phyloP scores from a whole-genome alignment of 306 rosid species.

The barrel medic (Medicago truncatula) region MtrunA17r5.0-ANR NC_053044.1:5280501-5281000 shows the following conservation, averaged over 20 bases:
- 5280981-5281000: not conserved
- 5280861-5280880: conserved; percentile 22
- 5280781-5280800: not conserved
- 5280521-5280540: not conserved
- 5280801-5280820: conserved; percentile 30
- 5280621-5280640: conserved; percentile 5
- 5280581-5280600: conserved; percentile 24
- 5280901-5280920: conserved; percentile 7
- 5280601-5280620: not conserved
- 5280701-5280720: conserved; percentile 21
- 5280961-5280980: not conserved
- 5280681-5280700: conserved; percentile 3
- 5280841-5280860: conserved; percentile 21
- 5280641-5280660: conserved; percentile 10
- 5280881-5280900: not conserved
- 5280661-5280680: conserved; percentile 24
- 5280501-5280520: not conserved
- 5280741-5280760: conserved; percentile 29
- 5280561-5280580: conserved; percentile 22
- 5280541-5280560: not conserved
- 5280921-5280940: conserved; percentile 13
- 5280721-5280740: not conserved
- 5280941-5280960: conserved; percentile 34
- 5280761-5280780: not conserved
- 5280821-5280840: conserved; percentile 31